phyloP scores from a whole-genome alignment of 805 yeast genomes.

The Candida ulmi region DNA sequence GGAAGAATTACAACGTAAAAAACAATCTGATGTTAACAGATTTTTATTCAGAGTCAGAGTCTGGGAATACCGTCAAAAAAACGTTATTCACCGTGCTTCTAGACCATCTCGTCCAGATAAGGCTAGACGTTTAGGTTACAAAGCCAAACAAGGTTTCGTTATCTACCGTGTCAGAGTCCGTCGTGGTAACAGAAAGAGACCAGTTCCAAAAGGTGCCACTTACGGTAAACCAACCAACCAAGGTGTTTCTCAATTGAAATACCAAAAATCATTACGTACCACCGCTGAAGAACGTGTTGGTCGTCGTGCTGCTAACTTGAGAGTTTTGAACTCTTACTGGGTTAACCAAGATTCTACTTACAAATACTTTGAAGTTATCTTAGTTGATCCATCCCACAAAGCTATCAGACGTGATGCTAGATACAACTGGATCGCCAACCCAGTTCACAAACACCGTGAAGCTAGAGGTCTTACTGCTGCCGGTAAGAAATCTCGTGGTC shows the following conservation, averaged over 20 bases:
- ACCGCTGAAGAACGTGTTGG: slow-evolving; percentile 99
- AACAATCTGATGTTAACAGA: slow-evolving; percentile 99
- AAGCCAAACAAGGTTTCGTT: slow-evolving; percentile 99
- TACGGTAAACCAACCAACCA: slow-evolving; percentile 99
- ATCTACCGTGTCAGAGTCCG: slow-evolving; percentile 98
- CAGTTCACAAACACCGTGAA: slow-evolving; percentile 99
- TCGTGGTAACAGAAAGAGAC: slow-evolving; percentile 99
- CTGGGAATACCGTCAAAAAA: slow-evolving; percentile 99
- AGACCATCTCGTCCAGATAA: slow-evolving; percentile 99
- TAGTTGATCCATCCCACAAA: slow-evolving; percentile 96
- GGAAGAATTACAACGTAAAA: slow-evolving; percentile 99
- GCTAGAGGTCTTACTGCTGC: slow-evolving; percentile 97
- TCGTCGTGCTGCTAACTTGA: slow-evolving; percentile 96
- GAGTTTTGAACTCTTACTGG: slow-evolving; percentile 99
- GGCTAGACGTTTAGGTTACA: slow-evolving; percentile 99
- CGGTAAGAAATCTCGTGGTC: slow-evolving; percentile 99
- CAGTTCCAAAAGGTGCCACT: slow-evolving; percentile 99
- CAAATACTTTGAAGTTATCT: slow-evolving; percentile 98
- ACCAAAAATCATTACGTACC: slow-evolving; percentile 96
- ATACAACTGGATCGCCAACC: slow-evolving; percentile 99
- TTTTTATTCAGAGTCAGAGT: slow-evolving; percentile 99
- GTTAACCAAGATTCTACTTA: slow-evolving; percentile 98
- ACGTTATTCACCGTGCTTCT: slow-evolving; percentile 96
- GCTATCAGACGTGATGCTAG: slow-evolving; percentile 98
- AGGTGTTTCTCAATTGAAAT: slow-evolving; percentile 98